phyloP scores from a whole-genome alignment of 2,329 filamentous ascomycete genomes.

The Sclerotinia borealis region DNA sequence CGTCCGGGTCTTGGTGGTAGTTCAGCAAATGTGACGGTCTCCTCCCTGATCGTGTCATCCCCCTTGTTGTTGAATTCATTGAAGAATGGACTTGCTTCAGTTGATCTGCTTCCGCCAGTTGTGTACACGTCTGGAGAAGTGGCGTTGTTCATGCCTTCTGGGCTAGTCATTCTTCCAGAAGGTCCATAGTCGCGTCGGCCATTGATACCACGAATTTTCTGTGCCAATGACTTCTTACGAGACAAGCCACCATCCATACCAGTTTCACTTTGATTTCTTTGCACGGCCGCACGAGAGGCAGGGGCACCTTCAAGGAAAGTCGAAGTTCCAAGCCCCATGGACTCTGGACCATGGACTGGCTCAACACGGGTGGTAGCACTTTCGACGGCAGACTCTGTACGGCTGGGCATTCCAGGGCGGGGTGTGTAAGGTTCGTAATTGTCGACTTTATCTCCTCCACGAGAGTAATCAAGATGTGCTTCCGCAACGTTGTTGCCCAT shows the following conservation, averaged over 20 bases:
- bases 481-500: slow-evolving; percentile 65
- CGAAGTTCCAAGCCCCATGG: slow-evolving; percentile 79
- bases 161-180: slow-evolving; percentile 53
- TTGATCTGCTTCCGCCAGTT: slow-evolving; percentile 34
- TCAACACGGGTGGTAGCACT: slow-evolving; percentile 63
- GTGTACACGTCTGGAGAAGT: slow-evolving; percentile 31
- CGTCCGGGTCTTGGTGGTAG: slow-evolving; percentile 33
- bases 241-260: slow-evolving; percentile 59
- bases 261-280: slow-evolving; percentile 63
- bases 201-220: slow-evolving; percentile 82
- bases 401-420: slow-evolving; percentile 27
- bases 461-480: slow-evolving; percentile 74
- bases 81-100: slow-evolving; percentile 73
- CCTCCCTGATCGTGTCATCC: slow-evolving; percentile 56
- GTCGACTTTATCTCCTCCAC: slow-evolving; percentile 34
- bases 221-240: slow-evolving; percentile 91
- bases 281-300: slow-evolving; percentile 72
- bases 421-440: slow-evolving; percentile 38
- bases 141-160: slow-evolving; percentile 43
- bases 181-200: slow-evolving; percentile 55
- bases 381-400: slow-evolving; percentile 43
- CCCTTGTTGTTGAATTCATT: slow-evolving; percentile 62
- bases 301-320: slow-evolving; percentile 95
- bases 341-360: slow-evolving; percentile 77
- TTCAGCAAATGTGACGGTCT: slow-evolving; percentile 42